Evolutionary conservation across 169 alveolate species (phyloP).

Genomic region (Plasmodium adleri): DNA sequence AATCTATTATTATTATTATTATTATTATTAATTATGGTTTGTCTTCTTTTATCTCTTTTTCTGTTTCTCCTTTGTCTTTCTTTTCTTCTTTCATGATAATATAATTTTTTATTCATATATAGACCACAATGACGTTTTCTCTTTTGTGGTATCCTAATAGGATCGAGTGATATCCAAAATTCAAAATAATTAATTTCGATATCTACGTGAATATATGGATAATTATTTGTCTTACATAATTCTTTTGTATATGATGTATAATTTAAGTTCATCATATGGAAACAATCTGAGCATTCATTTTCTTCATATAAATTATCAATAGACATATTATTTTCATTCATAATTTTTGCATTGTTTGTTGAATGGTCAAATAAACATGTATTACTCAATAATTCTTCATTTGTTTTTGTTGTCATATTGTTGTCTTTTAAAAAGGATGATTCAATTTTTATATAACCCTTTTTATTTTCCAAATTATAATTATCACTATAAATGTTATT

Average conservation of each 20-base stretch:
- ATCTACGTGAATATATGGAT: conserved; percentile 71
- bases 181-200: conserved; percentile 70
- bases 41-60: conserved; percentile 3
- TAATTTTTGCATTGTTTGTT: neutral
- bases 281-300: conserved; percentile 18
- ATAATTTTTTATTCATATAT: conserved; percentile 8
- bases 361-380: neutral
- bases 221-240: conserved; percentile 32
- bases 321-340: neutral
- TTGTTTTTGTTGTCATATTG: neutral
- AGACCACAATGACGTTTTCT: neutral
- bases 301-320: conserved; percentile 4
- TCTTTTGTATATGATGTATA: conserved; percentile 73
- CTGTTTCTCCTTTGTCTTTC: conserved; percentile 4
- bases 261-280: conserved; percentile 34
- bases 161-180: conserved; percentile 68
- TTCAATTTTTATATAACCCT: neutral
- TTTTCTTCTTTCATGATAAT: conserved; percentile 1
- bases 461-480: neutral
- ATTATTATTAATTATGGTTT: neutral
- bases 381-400: conserved; percentile 6
- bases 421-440: neutral
- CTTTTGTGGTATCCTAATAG: conserved; percentile 72
- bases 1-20: neutral
- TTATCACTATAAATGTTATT: too few species aligned